Evolutionary conservation across 768 basidiomycete genomes (phyloP), one percentile per base, ranked within the genome.

Genomic region (Agrocybe pediades): DNA sequence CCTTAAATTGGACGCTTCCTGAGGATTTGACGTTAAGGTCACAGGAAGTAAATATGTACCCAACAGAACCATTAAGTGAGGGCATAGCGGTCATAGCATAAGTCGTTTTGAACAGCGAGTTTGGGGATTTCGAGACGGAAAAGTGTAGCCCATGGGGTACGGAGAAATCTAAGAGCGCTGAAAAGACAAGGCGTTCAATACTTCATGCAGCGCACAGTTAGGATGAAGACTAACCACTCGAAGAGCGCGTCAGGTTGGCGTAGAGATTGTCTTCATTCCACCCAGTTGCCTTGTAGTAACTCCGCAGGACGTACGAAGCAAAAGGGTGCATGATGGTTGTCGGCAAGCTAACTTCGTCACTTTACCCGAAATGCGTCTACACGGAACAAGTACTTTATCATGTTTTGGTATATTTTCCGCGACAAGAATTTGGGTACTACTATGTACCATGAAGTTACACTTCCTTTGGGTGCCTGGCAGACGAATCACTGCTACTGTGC

Each of bases 251-350:
- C 41, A 98, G 63, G 59, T 95, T 92, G 2, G 89, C 84, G 64
- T 92, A 98, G 19, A 96, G 77, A 64, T 96, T 96, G 71, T 98
- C 95, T 67, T 96, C 92, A 62, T 94, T 95, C 96, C 96, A 98
- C 57, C 92, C 91, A 26, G 93, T 97, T n/a, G 85, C 86, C 59
- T 83, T 82, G 76, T 93, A 95, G 71, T 96, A 98, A 68, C 81
- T 87, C 58, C 89, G 87, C 30, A 98, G 77, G 52, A 98, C 88
- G 73, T 93, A 92, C 13, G 90, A 83, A 33, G 91, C 87, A 64
- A 93, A 93, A 6, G 92, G 88, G 71, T 92, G 88, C 92, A 93
- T 92, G 25, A 41, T 50, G 49, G 49, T 20, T 50, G n/a, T 49
- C 48, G 36, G 36, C 15, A 20, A 49, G 11, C 4, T n/a, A n/a